These are phyloP conservation scores for Sclerotinia sclerotiorum DNA, from an alignment of 2,329 filamentous ascomycete species.

Conservation along the genomic window DNA sequence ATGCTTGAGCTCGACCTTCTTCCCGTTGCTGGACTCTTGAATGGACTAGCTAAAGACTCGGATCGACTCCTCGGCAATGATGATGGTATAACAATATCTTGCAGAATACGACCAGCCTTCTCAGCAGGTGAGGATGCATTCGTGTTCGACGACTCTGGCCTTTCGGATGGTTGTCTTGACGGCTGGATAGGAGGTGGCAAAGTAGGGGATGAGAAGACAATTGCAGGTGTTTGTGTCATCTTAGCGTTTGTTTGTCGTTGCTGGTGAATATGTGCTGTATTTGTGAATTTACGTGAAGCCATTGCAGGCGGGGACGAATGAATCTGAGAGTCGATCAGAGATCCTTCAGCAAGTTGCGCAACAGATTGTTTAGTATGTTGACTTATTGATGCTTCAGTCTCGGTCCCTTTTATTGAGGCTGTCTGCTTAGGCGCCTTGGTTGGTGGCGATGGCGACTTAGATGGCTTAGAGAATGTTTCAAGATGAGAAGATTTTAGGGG, in stretches of 20 bases:
- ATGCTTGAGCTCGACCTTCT: slow-evolving; percentile 33
- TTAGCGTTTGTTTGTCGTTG: slow-evolving; percentile 33
- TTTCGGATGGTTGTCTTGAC: slow-evolving; percentile 25
- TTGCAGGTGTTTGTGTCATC: slow-evolving; percentile 37
- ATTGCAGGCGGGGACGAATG: slow-evolving; percentile 39
- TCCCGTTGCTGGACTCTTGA: slow-evolving; percentile 39
- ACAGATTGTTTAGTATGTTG: slow-evolving; percentile 7
- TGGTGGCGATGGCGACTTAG: slow-evolving; percentile 38
- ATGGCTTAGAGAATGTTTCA: slow-evolving; percentile 35
- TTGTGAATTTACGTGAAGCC: slow-evolving; percentile 36
- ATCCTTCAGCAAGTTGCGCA: slow-evolving; percentile 24
- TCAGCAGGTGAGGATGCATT: slow-evolving; percentile 36
- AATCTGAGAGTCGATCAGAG: slow-evolving; percentile 33
- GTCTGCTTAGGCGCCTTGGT: slow-evolving; percentile 16
- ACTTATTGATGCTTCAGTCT: neutral
- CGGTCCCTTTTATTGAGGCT: neutral
- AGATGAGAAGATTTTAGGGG: slow-evolving; percentile 18
- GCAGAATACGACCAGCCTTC: slow-evolving; percentile 40
- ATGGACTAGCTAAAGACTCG: slow-evolving; percentile 40
- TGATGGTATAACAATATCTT: slow-evolving; percentile 39
- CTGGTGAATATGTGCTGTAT: slow-evolving; percentile 37
- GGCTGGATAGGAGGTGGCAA: slow-evolving; percentile 37
- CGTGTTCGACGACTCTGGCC: slow-evolving; percentile 14
- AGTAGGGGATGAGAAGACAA: slow-evolving; percentile 40
- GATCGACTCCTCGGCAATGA: slow-evolving; percentile 37